Percentiles rank a stretch among this genome's conserved stretches.
Conservation (phyloP, 495 filamentous ascomycete genomes). For the Pyrenula massariospora region DNA sequence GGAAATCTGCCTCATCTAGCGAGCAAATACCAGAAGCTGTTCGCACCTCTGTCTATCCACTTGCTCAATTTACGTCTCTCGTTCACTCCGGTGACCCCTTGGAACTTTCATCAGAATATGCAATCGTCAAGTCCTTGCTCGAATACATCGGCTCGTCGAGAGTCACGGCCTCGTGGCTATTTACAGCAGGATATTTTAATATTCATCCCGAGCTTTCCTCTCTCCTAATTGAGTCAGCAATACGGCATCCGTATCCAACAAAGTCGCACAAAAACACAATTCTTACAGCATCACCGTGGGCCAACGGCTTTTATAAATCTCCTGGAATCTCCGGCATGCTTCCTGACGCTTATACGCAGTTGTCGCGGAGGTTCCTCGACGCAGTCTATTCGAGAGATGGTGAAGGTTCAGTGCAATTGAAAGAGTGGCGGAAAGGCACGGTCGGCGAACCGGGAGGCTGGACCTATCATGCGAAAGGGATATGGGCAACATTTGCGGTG, state of each 20-base stretch:
- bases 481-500: constrained; percentile 59
- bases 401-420: constrained; percentile 56
- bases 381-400: constrained; percentile 46
- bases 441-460: constrained; percentile 73
- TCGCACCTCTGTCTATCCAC: constrained; percentile 66
- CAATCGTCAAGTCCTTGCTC: constrained; percentile 65
- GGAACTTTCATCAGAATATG: constrained; percentile 71
- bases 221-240: constrained; percentile 52
- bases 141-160: constrained; percentile 38
- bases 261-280: constrained; percentile 41
- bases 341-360: constrained; percentile 80
- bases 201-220: constrained; percentile 71
- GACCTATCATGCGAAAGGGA: constrained; percentile 97
- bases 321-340: constrained; percentile 80
- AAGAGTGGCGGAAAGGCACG: constrained; percentile 80
- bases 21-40: neutral
- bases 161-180: constrained; percentile 64
- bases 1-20: too few relatives aligned
- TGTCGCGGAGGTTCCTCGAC: constrained; percentile 71
- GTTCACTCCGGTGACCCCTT: constrained; percentile 37
- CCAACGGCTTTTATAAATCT: constrained; percentile 92
- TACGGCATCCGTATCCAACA: neutral
- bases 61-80: constrained; percentile 73
- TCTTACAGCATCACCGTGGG: constrained; percentile 85
- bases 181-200: constrained; percentile 98